Evolutionary conservation across 2,329 filamentous ascomycete species (phyloP).

Genomic region (Trichoderma pleuroti): DNA sequence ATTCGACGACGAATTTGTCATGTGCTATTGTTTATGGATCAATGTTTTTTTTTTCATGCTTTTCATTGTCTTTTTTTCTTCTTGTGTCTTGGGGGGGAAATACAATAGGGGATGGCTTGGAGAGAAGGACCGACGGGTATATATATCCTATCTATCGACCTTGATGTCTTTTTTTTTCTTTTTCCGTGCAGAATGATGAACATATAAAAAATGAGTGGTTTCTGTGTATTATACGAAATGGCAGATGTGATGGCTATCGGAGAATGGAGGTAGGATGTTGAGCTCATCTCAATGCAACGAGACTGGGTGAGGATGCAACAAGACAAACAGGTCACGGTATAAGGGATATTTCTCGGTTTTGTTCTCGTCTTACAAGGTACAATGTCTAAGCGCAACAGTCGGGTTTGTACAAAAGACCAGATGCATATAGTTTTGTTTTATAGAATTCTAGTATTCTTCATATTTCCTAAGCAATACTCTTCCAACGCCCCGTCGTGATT

Average conservation of each 20-base stretch:
- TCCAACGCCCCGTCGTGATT: neutral
- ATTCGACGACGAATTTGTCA: conserved; percentile 5
- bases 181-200: neutral
- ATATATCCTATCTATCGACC: conserved; percentile 1
- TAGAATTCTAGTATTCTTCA: neutral
- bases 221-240: neutral
- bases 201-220: neutral
- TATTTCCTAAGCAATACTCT: neutral
- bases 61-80: neutral
- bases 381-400: neutral
- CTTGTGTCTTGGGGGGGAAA: conserved; percentile 17
- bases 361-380: neutral
- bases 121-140: neutral
- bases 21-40: conserved; percentile 10
- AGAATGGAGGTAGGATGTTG: neutral
- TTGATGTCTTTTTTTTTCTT: neutral
- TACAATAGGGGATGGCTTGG: conserved; percentile 4
- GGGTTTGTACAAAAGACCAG: neutral
- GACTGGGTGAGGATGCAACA: neutral
- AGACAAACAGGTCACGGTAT: neutral
- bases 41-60: conserved; percentile 12
- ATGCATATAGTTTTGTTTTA: neutral
- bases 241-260: neutral
- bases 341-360: neutral
- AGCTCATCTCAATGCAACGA: neutral